These are phyloP conservation scores for Melampsora larici-populina DNA, from an alignment of 1,284 basidiomycete species.

Conservation along the genomic window DNA sequence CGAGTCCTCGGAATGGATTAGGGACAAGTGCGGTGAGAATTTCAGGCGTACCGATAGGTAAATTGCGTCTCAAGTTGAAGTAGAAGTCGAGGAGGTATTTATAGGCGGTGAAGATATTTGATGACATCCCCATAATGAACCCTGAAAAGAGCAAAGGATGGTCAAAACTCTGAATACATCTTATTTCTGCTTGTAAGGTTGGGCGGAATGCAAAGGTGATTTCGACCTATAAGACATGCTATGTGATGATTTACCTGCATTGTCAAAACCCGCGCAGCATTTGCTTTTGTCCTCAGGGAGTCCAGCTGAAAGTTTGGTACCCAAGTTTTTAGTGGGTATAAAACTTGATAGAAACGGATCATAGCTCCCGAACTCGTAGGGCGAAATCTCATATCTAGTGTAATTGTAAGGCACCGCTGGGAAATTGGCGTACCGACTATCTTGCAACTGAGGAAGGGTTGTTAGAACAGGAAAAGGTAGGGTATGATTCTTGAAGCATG, in stretches of 20 bases:
- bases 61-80: conserved; percentile 15
- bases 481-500: conserved; percentile 35
- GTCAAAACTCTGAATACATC: too few relatives aligned
- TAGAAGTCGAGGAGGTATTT: conserved; percentile 13
- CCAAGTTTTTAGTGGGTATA: conserved; percentile 22
- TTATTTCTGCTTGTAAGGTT: too few relatives aligned
- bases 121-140: conserved; percentile 38
- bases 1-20: conserved; percentile 39
- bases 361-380: conserved; percentile 40
- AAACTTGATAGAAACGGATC: conserved; percentile 32
- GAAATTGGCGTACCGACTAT: conserved; percentile 9
- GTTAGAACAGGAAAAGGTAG: conserved; percentile 38
- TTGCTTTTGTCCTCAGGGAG: conserved; percentile 16
- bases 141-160: not conserved
- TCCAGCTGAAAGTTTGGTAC: conserved; percentile 28
- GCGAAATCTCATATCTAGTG: conserved; percentile 31
- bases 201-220: too few relatives aligned
- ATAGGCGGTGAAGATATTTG: conserved; percentile 39
- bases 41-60: conserved; percentile 19
- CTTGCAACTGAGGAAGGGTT: conserved; percentile 12
- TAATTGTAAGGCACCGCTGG: conserved; percentile 5
- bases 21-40: conserved; percentile 24
- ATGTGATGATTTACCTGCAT: not conserved
- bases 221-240: too few relatives aligned
- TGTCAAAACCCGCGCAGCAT: conserved; percentile 32